Conservation (phyloP, 116 monocot genomes). For the Trichopus zeylanicus region DNA sequence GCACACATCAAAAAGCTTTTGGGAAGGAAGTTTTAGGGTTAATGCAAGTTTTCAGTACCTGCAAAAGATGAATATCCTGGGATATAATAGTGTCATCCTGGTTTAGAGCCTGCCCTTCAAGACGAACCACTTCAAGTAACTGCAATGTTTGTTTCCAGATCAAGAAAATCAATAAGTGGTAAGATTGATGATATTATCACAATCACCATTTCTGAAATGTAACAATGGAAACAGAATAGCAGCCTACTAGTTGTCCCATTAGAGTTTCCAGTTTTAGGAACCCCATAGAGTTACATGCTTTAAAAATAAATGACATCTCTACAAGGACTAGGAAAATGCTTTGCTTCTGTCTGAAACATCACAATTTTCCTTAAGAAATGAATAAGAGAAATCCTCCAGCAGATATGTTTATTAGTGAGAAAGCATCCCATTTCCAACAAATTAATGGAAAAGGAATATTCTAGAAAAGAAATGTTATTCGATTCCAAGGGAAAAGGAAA, state of each 20-base stretch:
- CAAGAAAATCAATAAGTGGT: background rate
- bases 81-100: constrained; percentile 55
- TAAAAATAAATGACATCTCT: no score
- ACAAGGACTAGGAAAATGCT: no score
- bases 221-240: background rate
- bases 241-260: no score
- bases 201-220: background rate
- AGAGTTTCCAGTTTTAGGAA: no score
- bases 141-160: constrained; percentile 12
- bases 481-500: background rate
- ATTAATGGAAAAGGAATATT: background rate
- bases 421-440: background rate
- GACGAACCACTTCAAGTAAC: constrained; percentile 85
- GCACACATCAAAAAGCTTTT: background rate
- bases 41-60: constrained; percentile 30
- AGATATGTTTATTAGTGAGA: background rate
- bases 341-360: background rate
- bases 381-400: background rate
- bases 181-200: no score
- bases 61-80: constrained; percentile 80
- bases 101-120: constrained; percentile 64
- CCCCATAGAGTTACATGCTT: no score
- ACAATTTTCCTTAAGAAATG: background rate
- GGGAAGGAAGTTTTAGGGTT: background rate
- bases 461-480: background rate